Evolutionary conservation across 768 basidiomycete genomes (phyloP).

Genomic region (Podaxis sp.): DNA sequence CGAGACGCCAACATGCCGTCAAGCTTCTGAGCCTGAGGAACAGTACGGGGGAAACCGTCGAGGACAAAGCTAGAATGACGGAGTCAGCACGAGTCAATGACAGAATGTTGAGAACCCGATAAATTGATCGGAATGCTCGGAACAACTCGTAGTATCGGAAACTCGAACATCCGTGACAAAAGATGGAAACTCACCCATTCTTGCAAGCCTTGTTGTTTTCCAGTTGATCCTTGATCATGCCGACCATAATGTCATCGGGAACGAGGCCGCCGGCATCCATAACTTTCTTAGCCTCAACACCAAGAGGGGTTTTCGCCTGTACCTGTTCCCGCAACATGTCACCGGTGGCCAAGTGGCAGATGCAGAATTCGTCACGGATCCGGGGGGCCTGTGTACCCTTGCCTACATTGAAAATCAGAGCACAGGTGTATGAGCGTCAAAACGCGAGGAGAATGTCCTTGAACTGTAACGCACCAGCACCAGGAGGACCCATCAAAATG

Average conservation of each 20-base stretch:
- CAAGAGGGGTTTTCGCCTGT: conserved; percentile 77
- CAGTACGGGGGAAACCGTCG: conserved; percentile 98
- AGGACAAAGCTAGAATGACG: conserved; percentile 78
- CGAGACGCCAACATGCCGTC: conserved; percentile 82
- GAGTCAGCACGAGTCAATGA: conserved; percentile 11
- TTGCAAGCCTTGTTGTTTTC: conserved; percentile 90
- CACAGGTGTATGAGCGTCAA: neutral
- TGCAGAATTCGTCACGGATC: conserved; percentile 89
- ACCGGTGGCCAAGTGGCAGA: conserved; percentile 97
- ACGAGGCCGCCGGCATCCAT: conserved; percentile 98
- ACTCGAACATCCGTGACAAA: neutral
- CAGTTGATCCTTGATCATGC: conserved; percentile 95
- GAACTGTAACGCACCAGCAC: conserved; percentile 67
- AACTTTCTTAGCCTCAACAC: conserved; percentile 91
- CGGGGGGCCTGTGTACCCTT: conserved; percentile 98
- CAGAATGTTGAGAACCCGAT: conserved; percentile 9
- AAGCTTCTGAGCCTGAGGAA: conserved; percentile 94
- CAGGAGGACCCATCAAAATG: conserved; percentile 94
- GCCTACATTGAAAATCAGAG: conserved; percentile 41
- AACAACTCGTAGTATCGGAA: neutral
- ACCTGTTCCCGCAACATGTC: conserved; percentile 99
- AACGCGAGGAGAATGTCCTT: neutral
- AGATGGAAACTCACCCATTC: conserved; percentile 73
- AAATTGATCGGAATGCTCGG: conserved; percentile 3
- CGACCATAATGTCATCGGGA: conserved; percentile 94